phyloP scores from a whole-genome alignment of 306 rosid genomes.

The Lagenaria siceraria region DNA sequence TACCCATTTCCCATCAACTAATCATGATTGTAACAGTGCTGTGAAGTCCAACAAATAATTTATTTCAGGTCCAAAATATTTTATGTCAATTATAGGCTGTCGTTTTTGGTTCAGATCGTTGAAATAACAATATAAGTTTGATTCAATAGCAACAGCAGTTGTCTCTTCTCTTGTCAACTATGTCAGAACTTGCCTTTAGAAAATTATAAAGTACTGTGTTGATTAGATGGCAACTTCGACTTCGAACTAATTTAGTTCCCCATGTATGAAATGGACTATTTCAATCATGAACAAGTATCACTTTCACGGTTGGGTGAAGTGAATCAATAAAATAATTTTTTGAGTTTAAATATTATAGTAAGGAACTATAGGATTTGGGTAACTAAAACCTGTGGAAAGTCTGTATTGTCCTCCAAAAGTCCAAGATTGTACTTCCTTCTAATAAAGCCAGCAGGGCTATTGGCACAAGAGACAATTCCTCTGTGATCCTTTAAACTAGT shows the following conservation, averaged over 20 bases:
- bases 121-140: not conserved
- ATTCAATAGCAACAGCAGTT: not conserved
- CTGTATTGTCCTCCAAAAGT: slow-evolving; percentile 43
- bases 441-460: slow-evolving; percentile 70
- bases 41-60: not conserved
- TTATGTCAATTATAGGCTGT: not conserved
- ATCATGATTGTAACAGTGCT: not conserved
- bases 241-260: not conserved
- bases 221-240: not conserved
- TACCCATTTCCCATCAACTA: not conserved
- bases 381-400: slow-evolving; percentile 54
- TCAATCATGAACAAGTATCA: not conserved
- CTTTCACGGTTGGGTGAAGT: not conserved
- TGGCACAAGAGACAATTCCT: slow-evolving; percentile 66
- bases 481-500: slow-evolving; percentile 46
- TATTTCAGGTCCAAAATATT: not conserved
- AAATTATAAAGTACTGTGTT: not conserved
- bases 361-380: not conserved
- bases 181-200: not conserved
- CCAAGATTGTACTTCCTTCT: slow-evolving; percentile 75
- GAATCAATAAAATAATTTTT: not conserved
- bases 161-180: not conserved
- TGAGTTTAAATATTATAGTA: not conserved
- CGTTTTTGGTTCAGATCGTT: not conserved
- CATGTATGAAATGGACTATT: not conserved